A percentile compares a stretch with the other conserved stretches of the same genome.
Evolutionary conservation across 164 flowering plant species (phyloP).

Genomic region (Hamamelis virginiana): DNA sequence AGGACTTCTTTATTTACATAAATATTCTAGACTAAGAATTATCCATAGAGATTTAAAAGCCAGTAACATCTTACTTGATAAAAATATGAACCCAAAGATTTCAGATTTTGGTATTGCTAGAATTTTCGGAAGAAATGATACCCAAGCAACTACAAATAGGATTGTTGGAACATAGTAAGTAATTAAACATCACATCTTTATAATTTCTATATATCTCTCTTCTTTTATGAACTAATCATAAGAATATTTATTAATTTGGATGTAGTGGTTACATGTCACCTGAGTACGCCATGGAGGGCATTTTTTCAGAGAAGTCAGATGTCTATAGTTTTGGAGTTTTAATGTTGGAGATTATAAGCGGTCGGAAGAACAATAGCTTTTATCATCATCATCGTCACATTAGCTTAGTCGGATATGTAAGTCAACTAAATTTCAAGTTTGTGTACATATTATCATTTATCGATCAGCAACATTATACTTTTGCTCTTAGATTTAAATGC

Average conservation of each 20-base stretch:
- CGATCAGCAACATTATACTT: no score
- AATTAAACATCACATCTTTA: background rate
- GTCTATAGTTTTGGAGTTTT: conserved; percentile 21
- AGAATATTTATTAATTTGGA: background rate
- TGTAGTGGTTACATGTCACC: conserved; percentile 25
- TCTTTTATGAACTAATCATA: background rate
- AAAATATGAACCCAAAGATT: conserved; percentile 20
- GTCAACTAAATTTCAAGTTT: background rate
- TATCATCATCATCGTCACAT: background rate
- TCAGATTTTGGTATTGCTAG: conserved; percentile 25
- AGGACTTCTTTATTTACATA: conserved; percentile 21
- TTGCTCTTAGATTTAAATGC: no score
- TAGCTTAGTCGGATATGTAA: conserved; percentile 18
- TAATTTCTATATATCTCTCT: background rate
- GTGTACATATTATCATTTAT: no score
- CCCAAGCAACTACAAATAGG: conserved; percentile 12
- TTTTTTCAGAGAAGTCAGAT: conserved; percentile 21
- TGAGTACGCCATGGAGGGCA: conserved; percentile 16
- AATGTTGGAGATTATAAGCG: conserved; percentile 19
- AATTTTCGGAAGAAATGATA: background rate
- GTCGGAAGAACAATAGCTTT: conserved; percentile 11
- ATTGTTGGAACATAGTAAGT: conserved; percentile 27
- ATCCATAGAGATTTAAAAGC: conserved; percentile 28
- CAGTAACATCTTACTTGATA: conserved; percentile 23
- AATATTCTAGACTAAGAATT: conserved; percentile 20